Base-by-base conservation (phyloP, 345 rosid genomes). In the Citrus cavaleriei region DNA sequence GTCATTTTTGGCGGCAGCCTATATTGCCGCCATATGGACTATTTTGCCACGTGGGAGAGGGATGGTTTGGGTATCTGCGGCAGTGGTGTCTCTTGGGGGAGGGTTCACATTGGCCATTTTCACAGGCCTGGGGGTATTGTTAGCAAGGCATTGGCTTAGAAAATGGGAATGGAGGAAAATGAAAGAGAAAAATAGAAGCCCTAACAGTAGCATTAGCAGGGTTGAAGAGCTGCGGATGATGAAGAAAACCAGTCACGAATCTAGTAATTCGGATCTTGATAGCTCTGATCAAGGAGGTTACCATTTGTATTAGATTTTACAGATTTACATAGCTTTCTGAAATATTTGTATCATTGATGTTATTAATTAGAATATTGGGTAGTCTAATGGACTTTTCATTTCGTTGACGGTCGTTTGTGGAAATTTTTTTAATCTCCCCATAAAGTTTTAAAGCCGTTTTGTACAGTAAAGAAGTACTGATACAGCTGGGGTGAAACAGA, bases 1-100 rank as follows among this genome's bases (percentile, higher is more conserved):
- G 14, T 89, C 88, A 32, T 90, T 90, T 83, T 82, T 91, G 90
- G 91, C 92, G 0, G 79, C 87, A 0, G 95, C 93, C 57, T 87
- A 84, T 46, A 42, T 91, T 10, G 91, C 93, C 0, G 91, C 89
- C 6, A 84, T 88, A 72, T 91, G 91, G 88, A 82, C 88, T 38
- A 77, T 85, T 37, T 58, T 90, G 77, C 95, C 92, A 4, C 79
- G 65, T 69, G 78, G 68, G 8, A 2, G 54, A 9, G 90, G 87
- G 14, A 81, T 78, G 77, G 4, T 30, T 5, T 87, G 93, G 90
- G 79, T 87, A 57, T 58, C 87, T 75, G 85, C 78, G 2, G 75
- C 83, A 22, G 61, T 87, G 55, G 70, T 85, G 2, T 30, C 65
- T 0, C 72, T 87, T 7, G 92, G 88, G 16, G 90, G 85, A 82